Evolutionary conservation across 202 grass and related monocot species (phyloP).

Genomic region (Hordeum pubiflorum): DNA sequence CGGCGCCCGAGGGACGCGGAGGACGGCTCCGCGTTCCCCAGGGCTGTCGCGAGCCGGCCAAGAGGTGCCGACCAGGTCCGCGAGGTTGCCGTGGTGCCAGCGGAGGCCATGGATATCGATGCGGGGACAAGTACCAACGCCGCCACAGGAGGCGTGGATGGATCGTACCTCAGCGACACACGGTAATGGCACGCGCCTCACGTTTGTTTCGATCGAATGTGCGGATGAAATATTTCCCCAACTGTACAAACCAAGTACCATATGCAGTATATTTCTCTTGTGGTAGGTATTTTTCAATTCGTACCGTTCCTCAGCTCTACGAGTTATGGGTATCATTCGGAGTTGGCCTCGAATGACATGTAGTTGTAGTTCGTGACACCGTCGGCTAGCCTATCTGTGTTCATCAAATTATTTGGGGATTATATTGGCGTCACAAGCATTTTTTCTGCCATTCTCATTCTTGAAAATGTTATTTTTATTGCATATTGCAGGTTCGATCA

Average conservation of each 20-base stretch:
- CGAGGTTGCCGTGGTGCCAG: background rate
- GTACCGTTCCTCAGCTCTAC: background rate
- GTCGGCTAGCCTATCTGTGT: background rate
- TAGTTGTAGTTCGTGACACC: background rate
- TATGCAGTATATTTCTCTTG: background rate
- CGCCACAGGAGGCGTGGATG: slow-evolving; percentile 29
- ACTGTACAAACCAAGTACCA: background rate
- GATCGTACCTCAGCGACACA: slow-evolving; percentile 70
- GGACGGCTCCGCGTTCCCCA: slow-evolving; percentile 22
- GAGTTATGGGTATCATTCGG: background rate
- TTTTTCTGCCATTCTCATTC: background rate
- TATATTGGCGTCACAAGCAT: background rate
- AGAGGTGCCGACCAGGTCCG: background rate
- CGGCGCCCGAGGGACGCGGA: slow-evolving; percentile 29
- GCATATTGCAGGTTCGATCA: slow-evolving; percentile 68
- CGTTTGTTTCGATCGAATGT: background rate
- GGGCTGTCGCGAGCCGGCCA: slow-evolving; percentile 18
- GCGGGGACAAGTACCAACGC: slow-evolving; percentile 1
- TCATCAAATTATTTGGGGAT: background rate
- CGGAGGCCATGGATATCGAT: slow-evolving; percentile 24
- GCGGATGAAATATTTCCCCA: background rate
- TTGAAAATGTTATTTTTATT: background rate
- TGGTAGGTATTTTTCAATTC: background rate
- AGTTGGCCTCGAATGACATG: background rate
- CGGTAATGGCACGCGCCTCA: slow-evolving; percentile 33